Evolutionary conservation across 108 stramenopile species (phyloP), one percentile per base, ranked within the genome.

Genomic region (Conticribra guillardii): DNA sequence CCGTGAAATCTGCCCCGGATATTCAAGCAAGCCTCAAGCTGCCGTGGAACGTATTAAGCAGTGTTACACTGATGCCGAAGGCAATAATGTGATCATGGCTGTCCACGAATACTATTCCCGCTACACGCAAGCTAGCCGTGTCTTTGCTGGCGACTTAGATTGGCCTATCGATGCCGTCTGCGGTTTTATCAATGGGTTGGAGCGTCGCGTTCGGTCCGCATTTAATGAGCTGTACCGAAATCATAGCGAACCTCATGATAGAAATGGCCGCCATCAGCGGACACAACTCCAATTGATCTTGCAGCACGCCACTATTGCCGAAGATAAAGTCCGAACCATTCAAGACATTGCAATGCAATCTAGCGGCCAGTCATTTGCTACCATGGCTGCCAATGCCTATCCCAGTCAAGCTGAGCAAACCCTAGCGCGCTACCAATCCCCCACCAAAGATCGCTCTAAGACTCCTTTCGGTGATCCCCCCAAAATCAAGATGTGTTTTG

Each of bases 11-110:
- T 55, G 54, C 54, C 54, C 54, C 27, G 17, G 17, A 5, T 55
- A 55, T 55, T 29, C 54, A 5, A 55, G 29, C 54, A 55, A 55
- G 24, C 54, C 54, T 23, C 54, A 55, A 28, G 54, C 54, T 55
- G 54, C 54, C 3, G 26, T 55, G 27, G 54, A 55, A 55, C 8
- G 4, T 11, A 8, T 55, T 5, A 34, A 3, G 57, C 30, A 14
- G 37, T n/a, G 4, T 14, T n/a, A 18, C n/a, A 8, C 5, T 2
- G 32, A 58, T 58, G 57, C 57, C 5, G 57, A 32, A 4, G 57
- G 57, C 16, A 32, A 58, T 4, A 4, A 4, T 16, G n/a, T 17
- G 4, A n/a, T 51, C n/a, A 16, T 17, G 50, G 4, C 15, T 4
- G 4, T 51, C n/a, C 4, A 4, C 15, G 50, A 51, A 19, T 51